Base-by-base conservation (phyloP, 2,329 filamentous ascomycete species). In the Claviceps arundinis region DNA sequence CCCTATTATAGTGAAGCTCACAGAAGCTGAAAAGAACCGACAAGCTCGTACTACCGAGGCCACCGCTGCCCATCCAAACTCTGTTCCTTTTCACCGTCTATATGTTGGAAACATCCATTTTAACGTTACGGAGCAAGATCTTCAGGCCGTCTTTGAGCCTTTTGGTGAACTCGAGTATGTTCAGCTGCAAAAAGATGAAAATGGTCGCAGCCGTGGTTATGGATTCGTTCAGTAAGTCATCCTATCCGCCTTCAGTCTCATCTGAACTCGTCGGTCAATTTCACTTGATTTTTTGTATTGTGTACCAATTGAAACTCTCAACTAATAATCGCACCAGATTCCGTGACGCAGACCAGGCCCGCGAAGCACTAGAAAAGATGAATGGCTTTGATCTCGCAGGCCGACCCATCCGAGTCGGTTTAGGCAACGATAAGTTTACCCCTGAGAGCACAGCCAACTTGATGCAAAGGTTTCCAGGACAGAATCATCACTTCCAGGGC, bases 31-130 rank as follows among this genome's bases (percentile, higher is more conserved):
- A 71, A 98, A 98, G 77, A 98, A 98, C 67, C 89, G 93, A 61
- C 91, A 95, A 75, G 89, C 89, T 58, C 89, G 91, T 60, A 91
- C 81, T 58, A 80, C 87, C 50, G 87, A 93, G 61, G 73, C 78
- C 50, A 77, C 78, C 58, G 82, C 77, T 58, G 74, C 72, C 54
- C 81, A 88, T 60, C 83, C 85, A 55, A 90, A 90, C 66, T 85
- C 87, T 56, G 85, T 95, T 54, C 93, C 93, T 24, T 97, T 97
- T 75, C 93, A 98, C 72, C 87, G 94, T 60, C 85, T 98, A 55
- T 98, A 97, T 69, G 91, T 98, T 60, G 93, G 93, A 70, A 98
- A 98, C 68, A 97, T 98, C 61, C 93, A 98, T 74, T 98, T 98
- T 78, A 96, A 89, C 68, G 95, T 98, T 67, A 96, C 89, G 65